Base-by-base conservation (phyloP, 2,329 filamentous ascomycete species). In the Coniella vitis region DNA sequence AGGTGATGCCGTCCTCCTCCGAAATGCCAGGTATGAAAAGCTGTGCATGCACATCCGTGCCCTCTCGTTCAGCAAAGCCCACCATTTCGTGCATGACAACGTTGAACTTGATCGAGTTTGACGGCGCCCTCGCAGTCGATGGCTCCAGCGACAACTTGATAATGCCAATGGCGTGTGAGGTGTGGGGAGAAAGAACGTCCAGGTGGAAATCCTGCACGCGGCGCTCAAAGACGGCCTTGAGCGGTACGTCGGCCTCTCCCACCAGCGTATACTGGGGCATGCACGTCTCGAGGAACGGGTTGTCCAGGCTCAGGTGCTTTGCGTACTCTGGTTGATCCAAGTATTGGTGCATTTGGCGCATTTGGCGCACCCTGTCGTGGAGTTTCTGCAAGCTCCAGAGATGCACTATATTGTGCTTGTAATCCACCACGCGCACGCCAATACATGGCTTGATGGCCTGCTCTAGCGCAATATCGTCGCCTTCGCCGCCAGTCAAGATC, bases 291-390 rank as follows among this genome's bases (percentile, higher is more conserved):
- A 87, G 82, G 62, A 98, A 98, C 0, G 93, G 91, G 58, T 96
- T 95, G 57, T 91, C 89, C 14, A 95, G 77, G 57, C 87, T 88
- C 63, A 97, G 86, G 60, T 97, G 93, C 63, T 93, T 87, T 46
- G 90, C 82, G 61, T 95, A 96, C 63, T 97, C 91, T 1, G 93
- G 93, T 50, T 93, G 86, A 61, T 96, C 90, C 57, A 97, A 81
- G 60, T 96, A 97, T 65, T 97, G 91, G 62, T 95, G 86, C 79
- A 97, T 87, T 66, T 96, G 91, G 38, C 93, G 84, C 93, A 98
- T 98, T 55, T 87, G 80, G 46, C 88, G 81, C 10, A 97, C 83
- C 22, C 93, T 83, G 52, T 89, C 84, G 53, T 90, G 84, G 16
- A 98, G 78, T 65, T 97, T 98, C 61, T 94, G 85, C 47, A 98